Percentiles rank a stretch among this genome's conserved stretches.
Conservation (phyloP, 495 filamentous ascomycete genomes). For the Copromyces sp. region DNA sequence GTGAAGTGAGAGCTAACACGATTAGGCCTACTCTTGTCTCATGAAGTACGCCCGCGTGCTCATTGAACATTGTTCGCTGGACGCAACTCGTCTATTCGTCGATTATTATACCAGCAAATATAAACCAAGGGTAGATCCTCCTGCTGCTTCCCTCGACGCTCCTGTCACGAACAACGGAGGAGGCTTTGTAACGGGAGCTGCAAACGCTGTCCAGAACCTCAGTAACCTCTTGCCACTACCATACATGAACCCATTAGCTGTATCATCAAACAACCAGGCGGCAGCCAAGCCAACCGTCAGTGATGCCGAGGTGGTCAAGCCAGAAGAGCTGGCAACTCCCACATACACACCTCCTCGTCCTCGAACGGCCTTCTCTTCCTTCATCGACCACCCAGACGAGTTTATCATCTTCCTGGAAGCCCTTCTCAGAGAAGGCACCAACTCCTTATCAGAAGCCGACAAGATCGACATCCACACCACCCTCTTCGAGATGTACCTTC, state of each 20-base stretch:
- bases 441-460: conserved; percentile 49
- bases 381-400: conserved; percentile 84
- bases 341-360: conserved; percentile 66
- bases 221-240: conserved; percentile 74
- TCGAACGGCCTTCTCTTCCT: conserved; percentile 87
- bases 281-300: conserved; percentile 27
- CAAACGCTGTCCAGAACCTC: conserved; percentile 70
- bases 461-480: conserved; percentile 86
- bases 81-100: conserved; percentile 78
- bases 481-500: conserved; percentile 94
- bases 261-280: conserved; percentile 32
- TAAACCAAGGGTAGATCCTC: conserved; percentile 55
- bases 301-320: conserved; percentile 18
- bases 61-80: conserved; percentile 68
- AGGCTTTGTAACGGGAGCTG: conserved; percentile 47
- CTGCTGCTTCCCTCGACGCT: conserved; percentile 35
- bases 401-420: conserved; percentile 89
- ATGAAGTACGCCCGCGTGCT: conserved; percentile 94
- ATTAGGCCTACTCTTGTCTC: conserved; percentile 71
- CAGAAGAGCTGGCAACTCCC: conserved; percentile 21
- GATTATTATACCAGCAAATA: conserved; percentile 87
- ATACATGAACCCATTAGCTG: conserved; percentile 59
- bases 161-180: conserved; percentile 18
- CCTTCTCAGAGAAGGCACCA: conserved; percentile 53
- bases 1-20: conserved; percentile 16